A percentile compares a stretch with the other conserved stretches of the same genome.
Conservation (phyloP, 441 rosid species). For the Flueggea neowawraea region DNA sequence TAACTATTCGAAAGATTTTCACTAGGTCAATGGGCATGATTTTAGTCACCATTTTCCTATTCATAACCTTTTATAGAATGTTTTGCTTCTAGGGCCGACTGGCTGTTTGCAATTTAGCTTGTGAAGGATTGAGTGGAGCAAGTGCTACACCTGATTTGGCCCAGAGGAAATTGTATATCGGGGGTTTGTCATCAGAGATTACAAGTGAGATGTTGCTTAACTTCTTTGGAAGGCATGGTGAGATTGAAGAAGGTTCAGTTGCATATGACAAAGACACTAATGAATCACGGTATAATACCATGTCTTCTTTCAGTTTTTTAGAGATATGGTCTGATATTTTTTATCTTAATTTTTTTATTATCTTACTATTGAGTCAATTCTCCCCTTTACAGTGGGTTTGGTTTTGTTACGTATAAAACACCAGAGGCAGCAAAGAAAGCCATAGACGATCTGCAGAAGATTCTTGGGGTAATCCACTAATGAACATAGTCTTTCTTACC, state of each 20-base stretch:
- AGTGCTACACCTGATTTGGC: constrained; percentile 40
- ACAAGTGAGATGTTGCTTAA: constrained; percentile 53
- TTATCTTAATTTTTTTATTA: background rate
- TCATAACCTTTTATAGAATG: background rate
- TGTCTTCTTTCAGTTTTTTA: background rate
- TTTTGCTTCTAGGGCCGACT: constrained; percentile 45
- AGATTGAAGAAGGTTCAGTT: constrained; percentile 65
- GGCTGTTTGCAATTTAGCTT: constrained; percentile 57
- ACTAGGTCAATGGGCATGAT: background rate
- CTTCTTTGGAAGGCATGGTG: constrained; percentile 48
- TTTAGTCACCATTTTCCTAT: background rate
- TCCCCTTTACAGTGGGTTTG: constrained; percentile 49
- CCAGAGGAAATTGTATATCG: constrained; percentile 63
- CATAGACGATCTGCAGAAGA: constrained; percentile 52
- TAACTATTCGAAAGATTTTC: background rate
- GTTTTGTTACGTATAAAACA: constrained; percentile 62
- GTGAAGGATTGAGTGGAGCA: constrained; percentile 52
- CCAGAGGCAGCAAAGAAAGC: constrained; percentile 60
- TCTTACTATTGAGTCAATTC: constrained; percentile 5
- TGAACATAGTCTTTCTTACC: background rate
- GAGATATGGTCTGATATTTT: background rate
- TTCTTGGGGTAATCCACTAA: constrained; percentile 39
- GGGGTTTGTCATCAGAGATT: constrained; percentile 55
- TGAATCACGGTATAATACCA: constrained; percentile 44
- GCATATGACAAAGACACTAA: constrained; percentile 65